Conservation (phyloP, 2,329 filamentous ascomycete species). For the Botryotinia calthae region DNA sequence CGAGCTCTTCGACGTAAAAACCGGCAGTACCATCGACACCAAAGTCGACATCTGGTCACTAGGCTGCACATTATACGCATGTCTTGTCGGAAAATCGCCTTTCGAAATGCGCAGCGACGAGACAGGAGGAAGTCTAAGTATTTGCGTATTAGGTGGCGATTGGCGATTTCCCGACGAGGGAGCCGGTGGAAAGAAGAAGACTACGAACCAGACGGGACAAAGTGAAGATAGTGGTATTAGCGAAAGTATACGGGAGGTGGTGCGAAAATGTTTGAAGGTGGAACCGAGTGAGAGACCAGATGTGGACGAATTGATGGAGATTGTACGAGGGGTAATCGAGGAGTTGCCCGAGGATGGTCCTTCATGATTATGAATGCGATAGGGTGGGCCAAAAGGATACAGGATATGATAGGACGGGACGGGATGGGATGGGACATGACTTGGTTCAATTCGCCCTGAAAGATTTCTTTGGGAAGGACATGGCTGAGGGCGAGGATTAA, state of each 20-base stretch:
- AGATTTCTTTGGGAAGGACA: neutral
- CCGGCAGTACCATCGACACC: constrained; percentile 84
- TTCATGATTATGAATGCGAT: constrained; percentile 19
- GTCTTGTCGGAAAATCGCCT: constrained; percentile 91
- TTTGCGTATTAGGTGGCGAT: constrained; percentile 90
- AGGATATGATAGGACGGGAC: neutral
- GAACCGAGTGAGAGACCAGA: constrained; percentile 87
- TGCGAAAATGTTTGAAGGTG: constrained; percentile 79
- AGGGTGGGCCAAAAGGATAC: neutral
- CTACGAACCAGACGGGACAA: constrained; percentile 37
- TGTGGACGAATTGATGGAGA: constrained; percentile 75
- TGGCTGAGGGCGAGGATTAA: neutral
- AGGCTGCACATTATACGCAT: constrained; percentile 96
- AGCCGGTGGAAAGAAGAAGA: constrained; percentile 49
- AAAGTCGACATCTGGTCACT: constrained; percentile 98
- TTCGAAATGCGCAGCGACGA: constrained; percentile 96
- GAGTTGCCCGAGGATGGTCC: constrained; percentile 60
- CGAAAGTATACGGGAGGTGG: constrained; percentile 80
- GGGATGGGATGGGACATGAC: neutral
- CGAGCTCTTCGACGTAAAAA: constrained; percentile 97
- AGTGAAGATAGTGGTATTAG: constrained; percentile 57
- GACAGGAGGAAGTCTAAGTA: constrained; percentile 87
- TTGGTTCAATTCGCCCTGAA: neutral
- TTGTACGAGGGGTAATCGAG: constrained; percentile 72
- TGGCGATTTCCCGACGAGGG: constrained; percentile 95